These are phyloP conservation scores for Microdochium nivale DNA, from an alignment of 2,329 filamentous ascomycete species.

Conservation along the genomic window DNA sequence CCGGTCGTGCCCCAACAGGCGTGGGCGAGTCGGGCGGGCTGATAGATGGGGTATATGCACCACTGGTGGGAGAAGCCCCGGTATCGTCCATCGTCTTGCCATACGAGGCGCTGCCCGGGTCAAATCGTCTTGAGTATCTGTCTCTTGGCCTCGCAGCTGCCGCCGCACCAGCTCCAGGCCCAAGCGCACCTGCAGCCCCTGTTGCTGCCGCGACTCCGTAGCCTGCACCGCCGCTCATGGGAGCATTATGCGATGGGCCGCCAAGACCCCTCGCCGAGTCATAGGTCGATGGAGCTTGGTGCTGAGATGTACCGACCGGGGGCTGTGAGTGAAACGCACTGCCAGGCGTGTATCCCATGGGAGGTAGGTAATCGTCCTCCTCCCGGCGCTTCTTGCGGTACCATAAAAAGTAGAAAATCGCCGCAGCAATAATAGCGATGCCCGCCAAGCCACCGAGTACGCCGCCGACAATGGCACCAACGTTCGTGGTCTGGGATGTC, in stretches of 20 bases:
- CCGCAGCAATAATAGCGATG: neutral
- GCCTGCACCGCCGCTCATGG: neutral
- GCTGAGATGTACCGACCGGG: neutral
- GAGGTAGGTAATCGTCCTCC: neutral
- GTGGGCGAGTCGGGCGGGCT: neutral
- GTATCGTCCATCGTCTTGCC: neutral
- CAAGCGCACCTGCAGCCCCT: neutral
- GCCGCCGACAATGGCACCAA: neutral
- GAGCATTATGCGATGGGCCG: neutral
- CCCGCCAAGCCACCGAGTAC: neutral
- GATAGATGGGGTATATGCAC: neutral
- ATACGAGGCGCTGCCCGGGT: neutral
- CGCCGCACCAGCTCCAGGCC: neutral
- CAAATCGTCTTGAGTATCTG: neutral
- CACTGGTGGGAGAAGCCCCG: neutral
- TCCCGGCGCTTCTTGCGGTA: neutral
- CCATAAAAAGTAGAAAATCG: neutral
- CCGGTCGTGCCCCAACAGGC: neutral
- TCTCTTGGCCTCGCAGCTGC: neutral
- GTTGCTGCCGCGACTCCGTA: neutral
- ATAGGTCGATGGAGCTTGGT: neutral
- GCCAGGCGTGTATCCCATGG: neutral
- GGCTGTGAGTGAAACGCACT: neutral
- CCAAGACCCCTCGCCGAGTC: neutral
- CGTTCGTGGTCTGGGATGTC: neutral